phyloP scores from a whole-genome alignment of 2,329 filamentous ascomycete genomes.

The Diplodia scrobiculata region DNA sequence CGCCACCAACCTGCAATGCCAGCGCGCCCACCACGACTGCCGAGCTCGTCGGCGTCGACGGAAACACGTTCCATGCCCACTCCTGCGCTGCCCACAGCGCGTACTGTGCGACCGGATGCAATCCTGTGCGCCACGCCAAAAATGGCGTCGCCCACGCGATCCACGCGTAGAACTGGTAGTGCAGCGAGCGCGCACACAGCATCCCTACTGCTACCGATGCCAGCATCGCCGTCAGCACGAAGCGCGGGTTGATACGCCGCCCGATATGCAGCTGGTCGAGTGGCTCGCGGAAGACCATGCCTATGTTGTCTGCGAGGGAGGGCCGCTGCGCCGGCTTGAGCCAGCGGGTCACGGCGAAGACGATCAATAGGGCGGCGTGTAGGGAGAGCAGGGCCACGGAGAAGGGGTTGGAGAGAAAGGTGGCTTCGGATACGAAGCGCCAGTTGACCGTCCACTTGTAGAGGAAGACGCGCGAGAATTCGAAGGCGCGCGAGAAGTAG shows the following conservation, averaged over 20 bases:
- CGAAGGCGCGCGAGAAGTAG: slow-evolving; percentile 83
- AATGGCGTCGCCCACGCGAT: slow-evolving; percentile 87
- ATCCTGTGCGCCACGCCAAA: slow-evolving; percentile 76
- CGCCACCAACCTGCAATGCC: slow-evolving; percentile 64
- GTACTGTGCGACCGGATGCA: slow-evolving; percentile 68
- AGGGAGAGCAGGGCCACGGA: slow-evolving; percentile 65
- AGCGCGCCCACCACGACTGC: slow-evolving; percentile 70
- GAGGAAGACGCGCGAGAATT: slow-evolving; percentile 85
- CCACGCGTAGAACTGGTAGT: slow-evolving; percentile 96
- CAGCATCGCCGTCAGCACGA: slow-evolving; percentile 75
- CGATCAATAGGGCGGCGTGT: slow-evolving; percentile 66
- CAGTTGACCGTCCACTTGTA: slow-evolving; percentile 99
- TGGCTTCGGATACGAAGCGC: slow-evolving; percentile 85
- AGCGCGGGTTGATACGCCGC: slow-evolving; percentile 66
- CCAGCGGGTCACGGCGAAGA: slow-evolving; percentile 72
- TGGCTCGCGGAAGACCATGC: slow-evolving; percentile 49
- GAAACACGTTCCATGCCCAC: slow-evolving; percentile 92
- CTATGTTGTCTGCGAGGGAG: slow-evolving; percentile 56
- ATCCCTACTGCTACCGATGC: slow-evolving; percentile 71
- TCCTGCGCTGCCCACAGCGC: slow-evolving; percentile 77
- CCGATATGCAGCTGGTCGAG: slow-evolving; percentile 59
- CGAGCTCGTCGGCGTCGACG: slow-evolving; percentile 71
- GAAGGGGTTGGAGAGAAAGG: slow-evolving; percentile 73
- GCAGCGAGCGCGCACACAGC: slow-evolving; percentile 81
- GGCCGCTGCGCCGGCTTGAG: slow-evolving; percentile 66